Conservation (phyloP, 176 grass and related monocot genomes). For the Avena eriantha region DNA sequence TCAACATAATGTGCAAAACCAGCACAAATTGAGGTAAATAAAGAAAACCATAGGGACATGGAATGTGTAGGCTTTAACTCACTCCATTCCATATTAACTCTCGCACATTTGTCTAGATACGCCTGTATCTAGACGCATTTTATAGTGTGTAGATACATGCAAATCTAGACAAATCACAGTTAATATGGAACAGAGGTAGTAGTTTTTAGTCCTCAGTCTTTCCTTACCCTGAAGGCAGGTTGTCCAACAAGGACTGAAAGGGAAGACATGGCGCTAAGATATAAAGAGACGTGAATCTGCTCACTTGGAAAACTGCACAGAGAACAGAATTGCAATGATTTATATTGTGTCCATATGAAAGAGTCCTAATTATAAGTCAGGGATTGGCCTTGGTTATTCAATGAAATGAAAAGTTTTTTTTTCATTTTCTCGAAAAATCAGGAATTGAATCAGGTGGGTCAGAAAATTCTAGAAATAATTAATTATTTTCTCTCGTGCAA, state of each 20-base stretch:
- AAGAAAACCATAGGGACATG: slow-evolving; percentile 1
- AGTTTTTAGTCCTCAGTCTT: slow-evolving; percentile 14
- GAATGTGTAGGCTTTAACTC: not conserved
- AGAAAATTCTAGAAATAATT: slow-evolving; percentile 14
- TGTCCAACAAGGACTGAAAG: slow-evolving; percentile 69
- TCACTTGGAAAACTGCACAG: slow-evolving; percentile 86
- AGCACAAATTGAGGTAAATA: not conserved
- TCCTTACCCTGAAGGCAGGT: slow-evolving; percentile 72
- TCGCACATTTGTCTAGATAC: no score
- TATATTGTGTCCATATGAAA: slow-evolving; percentile 15
- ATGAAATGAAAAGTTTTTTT: no score
- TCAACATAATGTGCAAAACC: not conserved
- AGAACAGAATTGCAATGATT: slow-evolving; percentile 25
- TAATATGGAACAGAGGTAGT: no score
- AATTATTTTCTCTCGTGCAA: not conserved
- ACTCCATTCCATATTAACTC: no score
- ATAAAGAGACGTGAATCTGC: slow-evolving; percentile 79
- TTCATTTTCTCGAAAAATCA: not conserved
- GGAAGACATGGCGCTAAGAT: slow-evolving; percentile 78
- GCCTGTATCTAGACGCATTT: no score
- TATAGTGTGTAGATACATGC: no score
- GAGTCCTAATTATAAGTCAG: slow-evolving; percentile 6
- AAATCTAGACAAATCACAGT: no score
- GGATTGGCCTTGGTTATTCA: no score
- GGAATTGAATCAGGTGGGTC: not conserved